phyloP scores from a whole-genome alignment of 176 grass and related monocot genomes.

The maize (Zea mays) region DNA sequence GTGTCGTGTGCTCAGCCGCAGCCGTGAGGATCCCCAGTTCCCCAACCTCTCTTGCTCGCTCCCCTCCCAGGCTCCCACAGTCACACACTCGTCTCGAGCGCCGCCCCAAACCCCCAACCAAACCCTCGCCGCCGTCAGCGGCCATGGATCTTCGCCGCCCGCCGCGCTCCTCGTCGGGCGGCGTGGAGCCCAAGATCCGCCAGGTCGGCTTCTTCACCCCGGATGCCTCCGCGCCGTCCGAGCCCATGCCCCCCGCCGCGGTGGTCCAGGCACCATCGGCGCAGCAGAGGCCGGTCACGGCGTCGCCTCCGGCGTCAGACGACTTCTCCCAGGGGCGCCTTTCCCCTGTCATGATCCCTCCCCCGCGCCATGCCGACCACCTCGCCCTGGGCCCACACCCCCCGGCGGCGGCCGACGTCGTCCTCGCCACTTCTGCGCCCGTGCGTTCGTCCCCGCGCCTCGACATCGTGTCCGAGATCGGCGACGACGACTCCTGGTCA shows the following conservation, averaged over 20 bases:
- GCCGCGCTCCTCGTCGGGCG: conserved; percentile 51
- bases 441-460: conserved; percentile 31
- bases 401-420: conserved; percentile 22
- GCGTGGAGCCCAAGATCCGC: conserved; percentile 72
- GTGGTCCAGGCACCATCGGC: not conserved
- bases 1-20: not conserved
- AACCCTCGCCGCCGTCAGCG: conserved; percentile 24
- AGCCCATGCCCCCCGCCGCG: conserved; percentile 8
- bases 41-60: not conserved
- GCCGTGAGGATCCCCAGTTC: not conserved
- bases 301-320: conserved; percentile 18
- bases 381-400: conserved; percentile 38
- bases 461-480: conserved; percentile 39
- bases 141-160: conserved; percentile 70
- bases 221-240: conserved; percentile 34
- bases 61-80: not conserved
- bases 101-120: conserved; percentile 19
- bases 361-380: conserved; percentile 61
- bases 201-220: conserved; percentile 89
- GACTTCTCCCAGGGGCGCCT: conserved; percentile 49
- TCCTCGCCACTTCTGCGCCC: conserved; percentile 44
- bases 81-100: conserved; percentile 16
- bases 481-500: conserved; percentile 44
- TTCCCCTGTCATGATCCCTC: conserved; percentile 88
- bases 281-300: conserved; percentile 10